Evolutionary conservation across 2,329 filamentous ascomycete genomes (phyloP), one percentile per base, ranked within the genome.

Genomic region (Dactylonectria estremocensis): DNA sequence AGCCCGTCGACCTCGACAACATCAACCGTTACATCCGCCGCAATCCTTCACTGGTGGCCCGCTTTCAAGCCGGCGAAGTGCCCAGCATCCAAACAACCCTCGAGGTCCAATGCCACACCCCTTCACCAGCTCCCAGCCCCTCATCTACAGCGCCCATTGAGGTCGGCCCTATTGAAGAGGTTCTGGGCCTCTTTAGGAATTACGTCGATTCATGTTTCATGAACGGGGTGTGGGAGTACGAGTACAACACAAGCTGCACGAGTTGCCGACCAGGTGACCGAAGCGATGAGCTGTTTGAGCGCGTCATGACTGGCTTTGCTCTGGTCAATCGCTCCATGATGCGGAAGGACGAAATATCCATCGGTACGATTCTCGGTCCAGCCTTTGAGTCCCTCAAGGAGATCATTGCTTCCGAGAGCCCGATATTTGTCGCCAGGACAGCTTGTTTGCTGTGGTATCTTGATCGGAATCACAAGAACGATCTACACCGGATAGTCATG

Each of bases 21-120:
- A 79, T 83, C 60, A 78, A 78, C 68, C 80, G 81, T 40, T 83
- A 83, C 46, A 74, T 83, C 33, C 80, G 82, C 67, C 76, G 80
- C 3, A 83, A 82, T 56, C 81, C 81, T 5, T 72, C 74, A 1
- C 74, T 81, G 10, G 73, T 81, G 22, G 74, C 78, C 46, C 77
- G 75, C 4, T 77, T 79, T 46, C 73, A 71, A 18, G 77, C 77
- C 8, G 79, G 79, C 14, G 70, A 80, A 14, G 66, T 73, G 3
- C 79, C 79, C 28, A 79, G 72, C 58, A 64, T 73, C 3, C 78
- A 80, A 63, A 78, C 79, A 0, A 69, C 70, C 3, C 61, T 74
- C 31, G 79, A 80, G 53, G 79, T 80, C 11, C 74, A 77, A 52
- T 80, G 79, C 40, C 73, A 72, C 48, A 79, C 79, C 6, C 79